These are phyloP conservation scores for Cryphonectria japonica DNA, from an alignment of 2,329 filamentous ascomycete species.

Conservation along the genomic window DNA sequence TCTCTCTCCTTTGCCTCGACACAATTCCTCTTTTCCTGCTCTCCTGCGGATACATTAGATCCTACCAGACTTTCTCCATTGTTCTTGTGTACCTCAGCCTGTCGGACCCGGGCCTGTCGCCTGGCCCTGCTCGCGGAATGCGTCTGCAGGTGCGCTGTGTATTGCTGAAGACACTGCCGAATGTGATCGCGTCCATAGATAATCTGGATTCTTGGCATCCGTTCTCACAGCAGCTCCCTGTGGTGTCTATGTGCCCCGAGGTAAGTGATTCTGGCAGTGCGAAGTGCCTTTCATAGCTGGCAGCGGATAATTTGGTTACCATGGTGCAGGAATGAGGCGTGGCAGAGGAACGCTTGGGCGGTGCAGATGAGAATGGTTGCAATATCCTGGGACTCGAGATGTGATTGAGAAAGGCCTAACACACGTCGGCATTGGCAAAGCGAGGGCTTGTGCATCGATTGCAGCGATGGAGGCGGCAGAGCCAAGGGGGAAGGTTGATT, in stretches of 20 bases:
- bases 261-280: conserved; percentile 18
- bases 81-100: conserved; percentile 12
- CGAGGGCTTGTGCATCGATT: conserved; percentile 8
- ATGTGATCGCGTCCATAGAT: conserved; percentile 8
- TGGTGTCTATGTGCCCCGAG: conserved; percentile 8
- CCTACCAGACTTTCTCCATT: background rate
- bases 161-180: conserved; percentile 16
- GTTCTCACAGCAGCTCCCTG: conserved; percentile 12
- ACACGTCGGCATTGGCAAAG: conserved; percentile 1
- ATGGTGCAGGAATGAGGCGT: conserved; percentile 15
- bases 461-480: conserved; percentile 24
- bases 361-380: background rate
- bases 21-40: conserved; percentile 9
- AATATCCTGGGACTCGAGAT: conserved; percentile 11
- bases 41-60: background rate
- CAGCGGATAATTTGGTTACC: conserved; percentile 7
- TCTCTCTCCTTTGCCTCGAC: background rate
- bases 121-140: background rate
- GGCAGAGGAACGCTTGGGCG: conserved; percentile 13
- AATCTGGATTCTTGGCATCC: conserved; percentile 11
- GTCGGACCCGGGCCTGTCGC: background rate
- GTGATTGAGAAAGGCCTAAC: conserved; percentile 24
- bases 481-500: conserved; percentile 21
- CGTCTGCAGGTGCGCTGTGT: background rate
- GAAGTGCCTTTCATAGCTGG: conserved; percentile 5